Percentiles rank a stretch among this genome's conserved stretches.
Evolutionary conservation across 1,284 basidiomycete genomes (phyloP).

Genomic region (Sporisorium graminicola): DNA sequence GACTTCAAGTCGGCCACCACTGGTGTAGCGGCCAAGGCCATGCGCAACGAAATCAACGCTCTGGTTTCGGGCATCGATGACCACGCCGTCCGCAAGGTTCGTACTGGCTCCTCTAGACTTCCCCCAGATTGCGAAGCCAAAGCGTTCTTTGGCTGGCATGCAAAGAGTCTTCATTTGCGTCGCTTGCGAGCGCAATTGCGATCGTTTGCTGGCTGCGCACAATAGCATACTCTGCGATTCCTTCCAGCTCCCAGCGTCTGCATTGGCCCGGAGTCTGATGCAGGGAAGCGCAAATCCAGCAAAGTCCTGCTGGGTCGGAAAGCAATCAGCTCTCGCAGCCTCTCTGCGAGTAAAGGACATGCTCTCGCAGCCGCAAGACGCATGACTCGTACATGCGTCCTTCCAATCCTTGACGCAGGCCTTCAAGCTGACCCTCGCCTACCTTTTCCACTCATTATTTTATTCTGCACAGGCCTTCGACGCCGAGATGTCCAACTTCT

Average conservation of each 20-base stretch:
- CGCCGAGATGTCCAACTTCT: constrained; percentile 98
- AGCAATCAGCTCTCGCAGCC: background rate
- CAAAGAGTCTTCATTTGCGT: background rate
- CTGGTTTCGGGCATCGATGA: constrained; percentile 81
- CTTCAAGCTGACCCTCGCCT: background rate
- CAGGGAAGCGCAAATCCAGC: background rate
- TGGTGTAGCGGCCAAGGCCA: constrained; percentile 94
- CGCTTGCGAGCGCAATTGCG: background rate
- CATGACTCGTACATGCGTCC: too few relatives aligned
- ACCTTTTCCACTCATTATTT: background rate
- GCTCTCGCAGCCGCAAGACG: background rate
- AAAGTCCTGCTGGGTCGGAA: background rate
- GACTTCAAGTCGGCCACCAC: constrained; percentile 98
- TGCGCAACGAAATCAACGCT: constrained; percentile 97
- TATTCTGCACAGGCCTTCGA: constrained; percentile 82
- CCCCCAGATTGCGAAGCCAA: background rate
- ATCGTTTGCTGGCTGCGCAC: background rate
- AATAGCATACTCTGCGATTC: background rate
- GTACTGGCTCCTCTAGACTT: constrained; percentile 44
- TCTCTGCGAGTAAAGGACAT: background rate
- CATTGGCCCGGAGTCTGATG: background rate
- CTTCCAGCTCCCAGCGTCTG: background rate
- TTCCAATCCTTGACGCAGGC: background rate
- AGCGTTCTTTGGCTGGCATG: background rate
- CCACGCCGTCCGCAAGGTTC: constrained; percentile 77